Evolutionary conservation across 257 asterid species (phyloP), one percentile per base, ranked within the genome.

Genomic region (Ligustrum vulgare): DNA sequence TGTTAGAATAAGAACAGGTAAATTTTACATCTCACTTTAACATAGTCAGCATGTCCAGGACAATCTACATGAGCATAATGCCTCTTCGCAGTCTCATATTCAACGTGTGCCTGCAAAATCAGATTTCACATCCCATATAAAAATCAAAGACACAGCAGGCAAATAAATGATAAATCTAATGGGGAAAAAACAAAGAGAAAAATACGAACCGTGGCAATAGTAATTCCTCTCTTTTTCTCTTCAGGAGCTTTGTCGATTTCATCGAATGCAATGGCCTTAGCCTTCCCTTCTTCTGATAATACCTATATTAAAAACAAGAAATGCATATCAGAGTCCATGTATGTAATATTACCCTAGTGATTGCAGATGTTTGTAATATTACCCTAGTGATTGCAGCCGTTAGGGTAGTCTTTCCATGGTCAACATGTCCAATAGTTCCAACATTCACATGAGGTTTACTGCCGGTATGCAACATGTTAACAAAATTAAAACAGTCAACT

Each of bases 191-290:
- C 31, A 66, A 60, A 11, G 18, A 63, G 32, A 71, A 63, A 71
- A 41, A 71, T 60, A 4, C 92, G 33, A 39, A 94, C 98, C 86
- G 98, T 88, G 28, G 98, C 94, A 73, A 94, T 94, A 9, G 98
- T 94, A 80, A 94, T 94, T 78, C 98, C 98, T 81, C 98, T 91
- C 82, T 90, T 94, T 77, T 87, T 92, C 91, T 94, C 98, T 79
- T 94, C 98, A 33, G 98, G 98, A 69, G 98, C 98, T 83, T 94
- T 92, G 79, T 94, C 98, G 54, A 92, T 94, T 83, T 94, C 97
- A 88, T 94, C 98, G 71, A 94, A 94, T 6, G 98, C 97, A 80
- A 92, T 60, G 35, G 97, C 98, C 43, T 94, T 92, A 37, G 98
- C 98, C 72, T 89, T 89, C 71, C 98, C 98, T 72, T 82, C 95